Evolutionary conservation across 2,329 filamentous ascomycete genomes (phyloP).

Genomic region (Claviceps capensis): DNA sequence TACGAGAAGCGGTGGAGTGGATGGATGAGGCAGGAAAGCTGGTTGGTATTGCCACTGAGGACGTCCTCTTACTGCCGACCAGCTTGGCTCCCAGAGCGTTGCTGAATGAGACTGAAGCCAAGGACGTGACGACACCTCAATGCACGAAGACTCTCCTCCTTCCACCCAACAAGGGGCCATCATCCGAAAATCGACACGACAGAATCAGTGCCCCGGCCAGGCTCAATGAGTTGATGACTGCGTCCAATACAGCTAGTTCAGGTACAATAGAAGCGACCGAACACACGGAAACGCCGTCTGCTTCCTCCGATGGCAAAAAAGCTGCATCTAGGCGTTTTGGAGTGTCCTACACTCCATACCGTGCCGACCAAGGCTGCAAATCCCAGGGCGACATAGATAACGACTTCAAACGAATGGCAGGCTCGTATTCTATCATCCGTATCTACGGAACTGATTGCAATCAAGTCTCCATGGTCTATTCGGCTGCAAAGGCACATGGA

Average conservation of each 20-base stretch:
- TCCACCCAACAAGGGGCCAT: not conserved
- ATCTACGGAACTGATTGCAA: conserved; percentile 73
- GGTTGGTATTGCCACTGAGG: conserved; percentile 28
- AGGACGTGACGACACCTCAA: not conserved
- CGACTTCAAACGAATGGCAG: conserved; percentile 45
- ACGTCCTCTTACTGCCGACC: conserved; percentile 13
- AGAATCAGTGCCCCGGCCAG: not conserved
- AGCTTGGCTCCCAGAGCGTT: conserved; percentile 4
- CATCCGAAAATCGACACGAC: not conserved
- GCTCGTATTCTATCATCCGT: conserved; percentile 49
- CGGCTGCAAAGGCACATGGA: conserved; percentile 47
- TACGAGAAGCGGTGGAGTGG: conserved; percentile 41
- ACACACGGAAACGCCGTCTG: not conserved
- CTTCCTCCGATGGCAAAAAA: not conserved
- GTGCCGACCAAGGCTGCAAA: conserved; percentile 50
- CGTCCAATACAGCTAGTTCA: not conserved
- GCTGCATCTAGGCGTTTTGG: conserved; percentile 19
- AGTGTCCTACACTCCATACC: conserved; percentile 36
- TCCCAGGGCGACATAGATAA: conserved; percentile 42
- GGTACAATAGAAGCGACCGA: not conserved
- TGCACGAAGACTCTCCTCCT: conserved; percentile 2
- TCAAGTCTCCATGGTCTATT: conserved; percentile 49
- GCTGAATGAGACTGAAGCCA: conserved; percentile 1
- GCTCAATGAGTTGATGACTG: not conserved
- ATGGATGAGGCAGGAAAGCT: conserved; percentile 43